Evolutionary conservation across 495 filamentous ascomycete species (phyloP).

Genomic region (Neurospora sp.): DNA sequence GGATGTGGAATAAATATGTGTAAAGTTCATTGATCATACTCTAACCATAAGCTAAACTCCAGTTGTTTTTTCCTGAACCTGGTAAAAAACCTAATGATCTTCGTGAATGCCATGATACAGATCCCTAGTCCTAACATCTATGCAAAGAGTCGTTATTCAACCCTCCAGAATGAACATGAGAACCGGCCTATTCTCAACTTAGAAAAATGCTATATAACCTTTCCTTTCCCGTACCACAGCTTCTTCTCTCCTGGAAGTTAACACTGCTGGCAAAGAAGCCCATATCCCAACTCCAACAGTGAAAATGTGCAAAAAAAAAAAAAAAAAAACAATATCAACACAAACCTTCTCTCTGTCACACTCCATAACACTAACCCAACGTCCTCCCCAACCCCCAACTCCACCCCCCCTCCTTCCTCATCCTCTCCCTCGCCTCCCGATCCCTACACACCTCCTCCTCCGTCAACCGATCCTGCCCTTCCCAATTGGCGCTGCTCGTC

Average conservation of each 20-base stretch:
- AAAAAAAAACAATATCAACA: not conserved
- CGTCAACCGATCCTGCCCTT: slow-evolving; percentile 72
- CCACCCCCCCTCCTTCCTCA: slow-evolving; percentile 82
- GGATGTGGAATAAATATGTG: not conserved
- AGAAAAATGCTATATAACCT: not conserved
- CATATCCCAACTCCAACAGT: not conserved
- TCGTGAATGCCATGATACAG: not conserved
- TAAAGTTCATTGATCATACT: not conserved
- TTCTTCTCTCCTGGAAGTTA: not conserved
- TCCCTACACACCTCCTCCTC: slow-evolving; percentile 80
- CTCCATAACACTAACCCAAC: not conserved
- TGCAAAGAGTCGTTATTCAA: not conserved
- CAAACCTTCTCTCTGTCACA: not conserved
- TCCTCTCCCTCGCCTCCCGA: slow-evolving; percentile 64
- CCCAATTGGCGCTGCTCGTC: slow-evolving; percentile 92
- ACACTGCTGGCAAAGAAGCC: not conserved
- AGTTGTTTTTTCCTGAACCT: not conserved
- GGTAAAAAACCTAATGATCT: not conserved
- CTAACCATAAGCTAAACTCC: not conserved
- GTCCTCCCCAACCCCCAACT: slow-evolving; percentile 44
- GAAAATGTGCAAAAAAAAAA: not conserved
- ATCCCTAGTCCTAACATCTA: not conserved
- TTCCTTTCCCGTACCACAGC: not conserved
- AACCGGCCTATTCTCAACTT: not conserved
- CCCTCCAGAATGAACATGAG: not conserved